These are phyloP conservation scores for Clonostachys sp. DNA, from an alignment of 2,329 filamentous ascomycete species.

Conservation along the genomic window DNA sequence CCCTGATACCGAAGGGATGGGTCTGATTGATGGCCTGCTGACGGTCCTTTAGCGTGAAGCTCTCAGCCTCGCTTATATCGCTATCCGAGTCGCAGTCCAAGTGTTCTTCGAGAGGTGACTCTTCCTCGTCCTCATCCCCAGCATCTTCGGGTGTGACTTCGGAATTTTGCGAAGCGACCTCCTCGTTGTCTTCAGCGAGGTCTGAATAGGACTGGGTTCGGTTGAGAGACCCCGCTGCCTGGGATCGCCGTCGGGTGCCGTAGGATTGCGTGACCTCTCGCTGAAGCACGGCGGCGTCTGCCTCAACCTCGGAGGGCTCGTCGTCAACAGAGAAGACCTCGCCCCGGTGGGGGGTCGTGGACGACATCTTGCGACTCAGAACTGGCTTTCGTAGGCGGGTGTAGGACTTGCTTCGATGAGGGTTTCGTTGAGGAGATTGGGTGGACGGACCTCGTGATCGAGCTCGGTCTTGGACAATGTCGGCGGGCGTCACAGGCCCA, in stretches of 20 bases:
- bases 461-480: neutral
- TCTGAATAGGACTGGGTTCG: conserved; percentile 34
- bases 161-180: conserved; percentile 4
- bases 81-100: conserved; percentile 62
- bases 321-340: conserved; percentile 91
- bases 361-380: conserved; percentile 70
- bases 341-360: conserved; percentile 74
- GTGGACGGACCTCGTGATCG: conserved; percentile 8
- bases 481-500: neutral
- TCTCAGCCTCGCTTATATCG: conserved; percentile 86
- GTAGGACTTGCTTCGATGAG: conserved; percentile 39
- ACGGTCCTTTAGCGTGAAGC: conserved; percentile 94
- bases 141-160: conserved; percentile 3
- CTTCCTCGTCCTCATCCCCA: conserved; percentile 24
- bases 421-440: conserved; percentile 38
- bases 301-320: conserved; percentile 73
- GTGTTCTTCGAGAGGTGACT: conserved; percentile 38
- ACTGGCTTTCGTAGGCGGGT: conserved; percentile 64
- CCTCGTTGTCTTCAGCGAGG: conserved; percentile 9
- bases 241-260: conserved; percentile 22
- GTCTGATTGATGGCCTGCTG: conserved; percentile 98
- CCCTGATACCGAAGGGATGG: conserved; percentile 95
- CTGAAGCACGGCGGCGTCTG: conserved; percentile 52
- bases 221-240: conserved; percentile 23
- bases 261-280: conserved; percentile 19